Evolutionary conservation across 148 eudicot species (phyloP), one percentile per base, ranked within the genome.

Genomic region (Linanthus parryae): DNA sequence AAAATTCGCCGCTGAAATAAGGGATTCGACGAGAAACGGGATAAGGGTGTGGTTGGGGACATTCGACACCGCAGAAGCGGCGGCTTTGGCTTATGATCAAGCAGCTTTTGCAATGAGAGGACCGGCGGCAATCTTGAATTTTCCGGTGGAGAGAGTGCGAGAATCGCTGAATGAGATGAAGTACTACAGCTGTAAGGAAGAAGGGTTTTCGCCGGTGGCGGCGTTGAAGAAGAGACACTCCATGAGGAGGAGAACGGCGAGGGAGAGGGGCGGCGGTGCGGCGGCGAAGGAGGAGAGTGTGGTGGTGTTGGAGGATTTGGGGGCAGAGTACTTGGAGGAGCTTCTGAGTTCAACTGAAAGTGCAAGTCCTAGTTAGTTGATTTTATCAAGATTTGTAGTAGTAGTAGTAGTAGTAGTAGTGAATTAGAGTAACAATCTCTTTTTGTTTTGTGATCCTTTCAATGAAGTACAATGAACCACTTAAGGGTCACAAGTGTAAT

Each of bases 1-100:
- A 3, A 82, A 82, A 55, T 82, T 50, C 26, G 89, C 89, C 0
- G 84, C 89, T 1, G 90, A 82, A 52, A 82, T 82, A 11, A 49
- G 90, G 26, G 90, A 82, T 31, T 82, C 90, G 0, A 82, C 90
- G 0, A 67, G 90, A 49, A 82, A 82, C 26, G 75, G 90, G 8
- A 61, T 79, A 0, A 57, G 90, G 57, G 90, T 82, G 0, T 82
- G 90, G 90, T 42, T 82, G 24, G 90, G 90, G 2, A 82, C 90
- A 17, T 82, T 82, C 36, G 85, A 82, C 62, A 82, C 73, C 0
- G 78, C 90, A 0, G 90, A 82, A 47, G 81, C 64, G 3, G 90
- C 90, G 0, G 90, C 90, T 4, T 44, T 82, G 58, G 90, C 74
- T 3, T 82, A 82, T 49, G 90, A 82, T 25, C 90, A 82, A 44